Base-by-base conservation (phyloP, 2,329 filamentous ascomycete species). In the Aureobasidium subglaciale region DNA sequence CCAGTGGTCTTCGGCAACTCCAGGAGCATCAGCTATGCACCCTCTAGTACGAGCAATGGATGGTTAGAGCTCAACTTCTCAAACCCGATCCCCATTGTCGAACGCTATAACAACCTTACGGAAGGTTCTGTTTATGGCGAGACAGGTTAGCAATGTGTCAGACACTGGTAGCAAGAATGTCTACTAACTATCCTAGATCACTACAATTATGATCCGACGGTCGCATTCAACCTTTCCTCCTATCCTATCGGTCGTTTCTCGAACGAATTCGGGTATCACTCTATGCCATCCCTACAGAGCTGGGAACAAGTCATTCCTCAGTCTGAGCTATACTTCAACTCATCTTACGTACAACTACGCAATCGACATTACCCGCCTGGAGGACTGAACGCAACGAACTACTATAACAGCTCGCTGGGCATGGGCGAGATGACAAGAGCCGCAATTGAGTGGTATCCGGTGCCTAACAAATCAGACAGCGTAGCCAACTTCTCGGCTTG, bases 241-340 rank as follows among this genome's bases (percentile, higher is more conserved):
- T 84, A 83, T 59, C 81, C 81, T 0, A 69, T 83, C 0, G 81
- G 80, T 2, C 73, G 82, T 8, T 85, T 85, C 61, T 77, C 79
- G 2, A 82, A 83, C 59, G 82, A 85, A 65, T 85, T 85, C 58
- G 82, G 82, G 22, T 84, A 77, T 63, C 80, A 83, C 62, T 79
- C 76, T 55, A 83, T 85, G 81, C 82, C 82, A 0, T 79, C 76
- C 50, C 63, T 84, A 0, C 77, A 82, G 57, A 78, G 74, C 2
- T 84, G 81, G 81, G 71, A 73, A 38, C 75, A 80, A 61, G 80
- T 76, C 2, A 64, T 84, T 1, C 67, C 73, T 1, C 69, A 73
- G 1, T 64, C 72, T 5, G 77, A 84, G 35, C 70, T 85, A 0
- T 62, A 73, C 57, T 83, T 84, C 72, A 83, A 85, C 63, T 81